phyloP scores from a whole-genome alignment of 192 early-diverging fungal genomes.

The Rhizoclosmatium sp. region DNA sequence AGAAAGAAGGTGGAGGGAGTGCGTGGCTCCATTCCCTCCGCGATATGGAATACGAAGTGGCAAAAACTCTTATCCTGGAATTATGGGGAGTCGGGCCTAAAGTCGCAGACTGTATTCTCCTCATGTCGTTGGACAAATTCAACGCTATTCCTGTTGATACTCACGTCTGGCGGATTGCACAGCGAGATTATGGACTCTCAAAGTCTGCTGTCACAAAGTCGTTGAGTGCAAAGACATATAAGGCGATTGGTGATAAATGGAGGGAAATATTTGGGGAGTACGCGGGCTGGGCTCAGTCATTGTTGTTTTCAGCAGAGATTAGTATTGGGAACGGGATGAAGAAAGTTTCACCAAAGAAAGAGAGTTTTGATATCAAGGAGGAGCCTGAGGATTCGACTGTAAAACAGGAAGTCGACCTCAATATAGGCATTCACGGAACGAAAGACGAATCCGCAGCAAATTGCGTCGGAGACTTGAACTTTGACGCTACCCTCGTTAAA shows the following conservation, averaged over 20 bases:
- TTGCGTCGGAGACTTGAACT: too few relatives aligned
- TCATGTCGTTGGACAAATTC: slow-evolving; percentile 90
- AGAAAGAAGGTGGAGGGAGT: slow-evolving; percentile 57
- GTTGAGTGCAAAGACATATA: slow-evolving; percentile 73
- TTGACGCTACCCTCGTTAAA: too few relatives aligned
- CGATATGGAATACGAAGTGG: slow-evolving; percentile 58
- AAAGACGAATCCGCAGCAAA: too few relatives aligned
- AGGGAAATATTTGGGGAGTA: slow-evolving; percentile 76
- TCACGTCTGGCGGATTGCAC: slow-evolving; percentile 96
- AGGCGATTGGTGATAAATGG: slow-evolving; percentile 75
- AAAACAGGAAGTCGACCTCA: too few relatives aligned
- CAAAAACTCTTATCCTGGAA: slow-evolving; percentile 68
- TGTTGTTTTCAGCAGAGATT: slow-evolving; percentile 37
- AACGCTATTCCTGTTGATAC: slow-evolving; percentile 83
- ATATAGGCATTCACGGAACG: too few relatives aligned
- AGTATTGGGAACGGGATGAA: neutral
- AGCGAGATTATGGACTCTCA: slow-evolving; percentile 75
- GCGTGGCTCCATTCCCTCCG: slow-evolving; percentile 74
- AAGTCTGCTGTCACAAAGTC: slow-evolving; percentile 54
- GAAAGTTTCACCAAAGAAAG: too few relatives aligned
- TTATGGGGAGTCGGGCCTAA: slow-evolving; percentile 91
- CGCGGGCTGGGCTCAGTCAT: slow-evolving; percentile 36
- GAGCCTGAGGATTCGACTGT: too few relatives aligned
- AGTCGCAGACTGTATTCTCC: slow-evolving; percentile 94
- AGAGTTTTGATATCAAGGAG: too few relatives aligned